Evolutionary conservation across 805 yeast species (phyloP).

Genomic region (Yamadazyma endophytica): DNA sequence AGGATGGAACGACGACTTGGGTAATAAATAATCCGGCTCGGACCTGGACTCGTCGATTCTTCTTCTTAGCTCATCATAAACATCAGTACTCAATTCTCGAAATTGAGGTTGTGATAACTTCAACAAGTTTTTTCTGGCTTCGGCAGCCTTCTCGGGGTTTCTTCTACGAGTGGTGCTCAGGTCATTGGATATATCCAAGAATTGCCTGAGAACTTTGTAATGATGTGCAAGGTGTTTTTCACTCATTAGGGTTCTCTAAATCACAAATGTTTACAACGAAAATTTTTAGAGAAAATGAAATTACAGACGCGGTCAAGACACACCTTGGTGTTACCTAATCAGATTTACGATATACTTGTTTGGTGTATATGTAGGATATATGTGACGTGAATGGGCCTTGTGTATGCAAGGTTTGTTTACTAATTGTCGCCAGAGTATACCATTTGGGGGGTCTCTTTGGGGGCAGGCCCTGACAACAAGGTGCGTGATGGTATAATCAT

Average conservation of each 20-base stretch:
- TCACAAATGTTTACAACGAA: too few relatives aligned
- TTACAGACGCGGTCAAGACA: slow-evolving; percentile 3
- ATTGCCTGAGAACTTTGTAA: slow-evolving; percentile 47
- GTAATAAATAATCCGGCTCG: slow-evolving; percentile 61
- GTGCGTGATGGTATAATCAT: too few relatives aligned
- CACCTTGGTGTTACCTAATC: too few relatives aligned
- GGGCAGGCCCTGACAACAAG: too few relatives aligned
- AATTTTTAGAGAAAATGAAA: too few relatives aligned
- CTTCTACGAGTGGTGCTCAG: slow-evolving; percentile 32
- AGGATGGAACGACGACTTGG: slow-evolving; percentile 76
- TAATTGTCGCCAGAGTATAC: too few relatives aligned
- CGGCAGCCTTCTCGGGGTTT: slow-evolving; percentile 59
- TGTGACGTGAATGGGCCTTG: too few relatives aligned
- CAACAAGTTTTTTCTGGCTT: slow-evolving; percentile 81
- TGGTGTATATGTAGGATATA: too few relatives aligned
- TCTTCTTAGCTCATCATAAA: slow-evolving; percentile 85
- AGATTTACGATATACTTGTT: too few relatives aligned
- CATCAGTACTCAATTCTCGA: slow-evolving; percentile 88
- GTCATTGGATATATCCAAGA: slow-evolving; percentile 48
- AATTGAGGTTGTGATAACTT: slow-evolving; percentile 82
- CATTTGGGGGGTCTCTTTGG: too few relatives aligned
- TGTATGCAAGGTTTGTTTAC: too few relatives aligned
- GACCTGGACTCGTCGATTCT: slow-evolving; percentile 59
- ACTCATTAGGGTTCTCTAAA: slow-evolving; percentile 18
- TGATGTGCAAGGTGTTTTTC: slow-evolving; percentile 39